These are phyloP conservation scores for Austroboletus festivus DNA, from an alignment of 768 basidiomycete species.

Conservation along the genomic window DNA sequence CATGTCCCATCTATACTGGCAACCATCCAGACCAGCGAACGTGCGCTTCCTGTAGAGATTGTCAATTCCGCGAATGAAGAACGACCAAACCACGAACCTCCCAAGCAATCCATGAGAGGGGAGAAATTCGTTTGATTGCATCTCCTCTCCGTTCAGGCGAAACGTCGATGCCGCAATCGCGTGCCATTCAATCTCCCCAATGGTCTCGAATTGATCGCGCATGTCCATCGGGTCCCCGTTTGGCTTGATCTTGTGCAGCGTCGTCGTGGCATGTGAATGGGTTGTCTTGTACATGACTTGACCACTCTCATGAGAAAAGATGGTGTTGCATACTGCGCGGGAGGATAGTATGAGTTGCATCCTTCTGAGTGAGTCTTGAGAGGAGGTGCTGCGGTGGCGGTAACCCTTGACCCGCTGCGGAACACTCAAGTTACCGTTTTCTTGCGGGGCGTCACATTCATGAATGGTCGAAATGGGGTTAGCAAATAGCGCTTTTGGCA, in stretches of 20 bases:
- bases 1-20: slow-evolving; percentile 32
- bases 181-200: slow-evolving; percentile 36
- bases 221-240: slow-evolving; percentile 17
- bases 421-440: too few species aligned
- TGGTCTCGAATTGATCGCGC: slow-evolving; percentile 25
- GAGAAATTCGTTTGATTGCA: slow-evolving; percentile 23
- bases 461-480: too few species aligned
- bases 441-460: too few species aligned
- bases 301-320: slow-evolving; percentile 21
- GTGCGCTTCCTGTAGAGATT: slow-evolving; percentile 12
- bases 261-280: slow-evolving; percentile 16
- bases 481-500: too few species aligned
- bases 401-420: too few species aligned
- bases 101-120: slow-evolving; percentile 11
- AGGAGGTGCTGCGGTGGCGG: too few species aligned
- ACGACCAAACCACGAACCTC: slow-evolving; percentile 9
- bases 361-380: too few species aligned
- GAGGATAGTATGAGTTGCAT: slow-evolving; percentile 24
- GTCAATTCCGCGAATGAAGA: too few species aligned
- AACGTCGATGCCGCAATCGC: slow-evolving; percentile 25
- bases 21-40: slow-evolving; percentile 32
- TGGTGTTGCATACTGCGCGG: slow-evolving; percentile 13
- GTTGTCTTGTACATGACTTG: slow-evolving; percentile 26
- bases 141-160: slow-evolving; percentile 27
- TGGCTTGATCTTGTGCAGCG: slow-evolving; percentile 17